Base-by-base conservation (phyloP, 495 filamentous ascomycete genomes). In the Annulohypoxylon maeteangense region DNA sequence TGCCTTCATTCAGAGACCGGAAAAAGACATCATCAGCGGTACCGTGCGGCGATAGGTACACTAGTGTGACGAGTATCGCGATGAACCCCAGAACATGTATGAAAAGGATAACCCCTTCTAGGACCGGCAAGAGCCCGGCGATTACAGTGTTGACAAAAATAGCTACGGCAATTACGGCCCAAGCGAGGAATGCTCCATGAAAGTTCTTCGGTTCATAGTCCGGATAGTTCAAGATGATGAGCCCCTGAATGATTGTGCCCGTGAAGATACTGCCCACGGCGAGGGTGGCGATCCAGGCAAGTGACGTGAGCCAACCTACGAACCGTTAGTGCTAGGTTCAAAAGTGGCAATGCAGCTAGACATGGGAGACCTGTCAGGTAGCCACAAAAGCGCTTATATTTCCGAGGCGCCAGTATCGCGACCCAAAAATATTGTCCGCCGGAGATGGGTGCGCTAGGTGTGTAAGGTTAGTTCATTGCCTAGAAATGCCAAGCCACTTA, bases 61-160 rank as follows among this genome's bases (percentile, higher is more conserved):
- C 84, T 8, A 91, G 71, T 0, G 88, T 82, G 25, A 91, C 85
- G 31, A 91, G 74, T 27, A 90, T 82, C 5, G 83, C 87, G 60
- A 92, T 87, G 44, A 92, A 84, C 0, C 87, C 87, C 14, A 86
- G 74, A 20, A 90, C 74, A 78, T 91, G 90, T 29, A 90, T 76
- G 12, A 89, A 78, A 38, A 91, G 71, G 44, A 89, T 85, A 25
- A 88, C 32, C 3, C 78, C 82, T 71, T 92, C 87, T 23, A 91
- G 75, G 20, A 85, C 70, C 0, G 89, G 87, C 36, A 91, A 79
- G 6, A 80, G 75, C 23, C 82, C 82, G 1, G 84, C 82, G 0
- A 88, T 62, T 40, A 84, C 80, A 4, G 84, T 87, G 75, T 91
- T 91, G 75, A 90, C 86, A 4, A 86, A 20, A 16, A 87, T 81